phyloP scores from a whole-genome alignment of 495 filamentous ascomycete species.

The Penicillium turbatum region DNA sequence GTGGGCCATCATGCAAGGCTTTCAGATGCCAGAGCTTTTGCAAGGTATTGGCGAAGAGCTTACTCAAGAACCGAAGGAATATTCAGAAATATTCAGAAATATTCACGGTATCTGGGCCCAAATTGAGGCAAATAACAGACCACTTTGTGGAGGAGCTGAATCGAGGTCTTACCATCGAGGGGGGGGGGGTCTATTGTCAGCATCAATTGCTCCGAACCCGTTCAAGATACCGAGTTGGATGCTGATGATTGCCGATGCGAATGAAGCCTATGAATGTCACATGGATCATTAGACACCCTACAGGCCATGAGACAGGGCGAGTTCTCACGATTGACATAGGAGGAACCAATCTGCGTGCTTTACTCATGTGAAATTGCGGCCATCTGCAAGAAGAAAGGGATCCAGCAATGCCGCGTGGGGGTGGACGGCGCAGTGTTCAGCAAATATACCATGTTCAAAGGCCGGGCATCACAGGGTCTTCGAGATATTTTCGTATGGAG shows the following conservation, averaged over 20 bases:
- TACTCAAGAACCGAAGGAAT: constrained; percentile 62
- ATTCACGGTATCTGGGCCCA: constrained; percentile 66
- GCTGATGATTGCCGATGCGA: neutral
- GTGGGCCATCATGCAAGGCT: constrained; percentile 10
- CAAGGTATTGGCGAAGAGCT: constrained; percentile 69
- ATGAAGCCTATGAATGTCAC: constrained; percentile 90
- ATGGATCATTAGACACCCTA: constrained; percentile 84
- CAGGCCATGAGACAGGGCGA: constrained; percentile 76
- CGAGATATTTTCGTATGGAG: constrained; percentile 43
- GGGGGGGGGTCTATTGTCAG: constrained; percentile 83
- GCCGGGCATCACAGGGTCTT: constrained; percentile 71
- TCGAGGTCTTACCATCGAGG: constrained; percentile 75
- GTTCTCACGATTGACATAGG: constrained; percentile 92
- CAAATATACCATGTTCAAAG: constrained; percentile 88
- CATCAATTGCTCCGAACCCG: constrained; percentile 9
- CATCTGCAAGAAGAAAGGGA: constrained; percentile 84
- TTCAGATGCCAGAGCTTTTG: constrained; percentile 51
- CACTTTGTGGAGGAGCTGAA: constrained; percentile 78
- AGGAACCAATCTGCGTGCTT: constrained; percentile 87
- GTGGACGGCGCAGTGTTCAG: constrained; percentile 92
- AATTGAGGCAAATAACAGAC: constrained; percentile 79
- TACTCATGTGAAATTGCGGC: constrained; percentile 89
- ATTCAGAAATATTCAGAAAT: constrained; percentile 73
- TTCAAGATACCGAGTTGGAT: neutral
- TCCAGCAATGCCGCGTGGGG: constrained; percentile 76